phyloP scores from a whole-genome alignment of 352 stramenopile species.

The Globisporangium recalcitrans region DNA sequence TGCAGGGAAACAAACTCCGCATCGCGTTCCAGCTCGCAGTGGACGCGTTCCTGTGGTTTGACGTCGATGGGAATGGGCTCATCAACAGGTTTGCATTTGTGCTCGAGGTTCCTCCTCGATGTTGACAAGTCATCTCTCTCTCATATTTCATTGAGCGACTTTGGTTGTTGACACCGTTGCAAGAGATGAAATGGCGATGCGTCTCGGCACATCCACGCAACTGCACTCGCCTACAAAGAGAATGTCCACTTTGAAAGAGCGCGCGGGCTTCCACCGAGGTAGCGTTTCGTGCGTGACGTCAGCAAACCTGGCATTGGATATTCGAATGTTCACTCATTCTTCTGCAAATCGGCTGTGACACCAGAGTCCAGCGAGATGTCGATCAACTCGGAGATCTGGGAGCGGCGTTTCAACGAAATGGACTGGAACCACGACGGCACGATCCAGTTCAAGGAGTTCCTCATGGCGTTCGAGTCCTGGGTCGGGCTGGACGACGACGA shows the following conservation, averaged over 20 bases:
- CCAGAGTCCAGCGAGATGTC: constrained; percentile 31
- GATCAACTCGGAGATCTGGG: constrained; percentile 71
- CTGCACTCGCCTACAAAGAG: constrained; percentile 79
- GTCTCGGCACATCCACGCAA: constrained; percentile 54
- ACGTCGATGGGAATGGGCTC: constrained; percentile 63
- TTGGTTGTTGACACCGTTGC: too few relatives aligned
- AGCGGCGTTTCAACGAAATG: constrained; percentile 84
- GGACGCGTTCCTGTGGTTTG: constrained; percentile 85
- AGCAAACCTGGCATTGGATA: too few relatives aligned
- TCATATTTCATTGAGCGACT: not conserved
- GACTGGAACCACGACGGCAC: constrained; percentile 82
- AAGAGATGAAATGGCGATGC: constrained; percentile 49
- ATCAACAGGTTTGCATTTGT: constrained; percentile 62
- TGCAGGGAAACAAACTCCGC: constrained; percentile 71
- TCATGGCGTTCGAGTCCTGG: constrained; percentile 86
- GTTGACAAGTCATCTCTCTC: not conserved
- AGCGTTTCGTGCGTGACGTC: too few relatives aligned
- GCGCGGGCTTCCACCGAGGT: constrained; percentile 14
- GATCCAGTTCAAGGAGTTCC: constrained; percentile 88
- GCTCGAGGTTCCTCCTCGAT: not conserved
- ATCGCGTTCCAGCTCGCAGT: constrained; percentile 77
- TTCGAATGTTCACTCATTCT: too few relatives aligned
- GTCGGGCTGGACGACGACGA: constrained; percentile 78
- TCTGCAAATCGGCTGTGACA: too few relatives aligned
- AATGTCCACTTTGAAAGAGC: constrained; percentile 36